These are phyloP conservation scores for Hanseniaspora singularis DNA, from an alignment of 805 yeast genomes.

Conservation along the genomic window DNA sequence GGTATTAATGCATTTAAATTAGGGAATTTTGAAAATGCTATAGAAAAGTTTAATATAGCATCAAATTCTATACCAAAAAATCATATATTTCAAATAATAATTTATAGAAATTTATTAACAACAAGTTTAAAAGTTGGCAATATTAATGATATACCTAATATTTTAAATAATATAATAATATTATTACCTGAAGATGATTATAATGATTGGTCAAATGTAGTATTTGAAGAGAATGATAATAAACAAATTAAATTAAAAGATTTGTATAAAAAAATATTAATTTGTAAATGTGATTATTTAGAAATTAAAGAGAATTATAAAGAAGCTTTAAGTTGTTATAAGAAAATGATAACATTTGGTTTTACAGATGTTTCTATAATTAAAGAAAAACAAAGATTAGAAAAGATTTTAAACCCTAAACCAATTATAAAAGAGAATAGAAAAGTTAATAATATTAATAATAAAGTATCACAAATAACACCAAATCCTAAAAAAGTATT, in stretches of 20 bases:
- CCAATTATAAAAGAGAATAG: too few species aligned
- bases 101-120: conserved; percentile 64
- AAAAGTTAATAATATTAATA: conserved; percentile 16
- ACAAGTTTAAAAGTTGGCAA: conserved; percentile 61
- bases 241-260: conserved; percentile 30
- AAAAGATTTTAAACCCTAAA: conserved; percentile 51
- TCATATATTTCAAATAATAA: conserved; percentile 56
- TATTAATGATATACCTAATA: conserved; percentile 31
- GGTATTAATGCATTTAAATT: conserved; percentile 57
- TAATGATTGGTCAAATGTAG: conserved; percentile 37
- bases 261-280: conserved; percentile 60
- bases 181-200: conserved; percentile 31
- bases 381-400: conserved; percentile 77
- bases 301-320: conserved; percentile 66
- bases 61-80: conserved; percentile 45
- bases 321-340: conserved; percentile 53
- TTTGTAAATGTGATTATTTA: conserved; percentile 68
- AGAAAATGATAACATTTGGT: conserved; percentile 53
- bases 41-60: conserved; percentile 45
- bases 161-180: conserved; percentile 26
- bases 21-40: conserved; percentile 73
- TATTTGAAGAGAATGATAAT: conserved; percentile 24
- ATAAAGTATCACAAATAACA: conserved; percentile 16
- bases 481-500: conserved; percentile 1
- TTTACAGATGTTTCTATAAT: conserved; percentile 48